phyloP scores from a whole-genome alignment of 805 yeast genomes.

The Candida peoriensis region DNA sequence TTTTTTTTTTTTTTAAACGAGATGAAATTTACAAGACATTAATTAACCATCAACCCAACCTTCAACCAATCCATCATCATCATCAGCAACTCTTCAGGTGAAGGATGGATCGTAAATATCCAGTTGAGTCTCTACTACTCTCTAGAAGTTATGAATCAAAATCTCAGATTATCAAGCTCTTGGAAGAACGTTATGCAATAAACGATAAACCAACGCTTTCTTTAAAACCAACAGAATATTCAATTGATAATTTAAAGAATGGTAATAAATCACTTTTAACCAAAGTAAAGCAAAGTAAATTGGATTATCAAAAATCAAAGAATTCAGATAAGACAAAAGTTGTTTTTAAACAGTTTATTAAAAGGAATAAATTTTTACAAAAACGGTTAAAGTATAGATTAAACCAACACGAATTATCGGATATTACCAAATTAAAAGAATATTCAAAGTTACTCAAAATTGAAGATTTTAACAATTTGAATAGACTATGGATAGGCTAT shows the following conservation, averaged over 20 bases:
- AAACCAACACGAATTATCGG: slow-evolving; percentile 3
- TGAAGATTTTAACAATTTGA: slow-evolving; percentile 48
- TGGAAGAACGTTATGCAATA: slow-evolving; percentile 28
- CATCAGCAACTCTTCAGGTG: too few species aligned
- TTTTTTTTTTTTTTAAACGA: too few species aligned
- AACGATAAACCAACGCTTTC: slow-evolving; percentile 26
- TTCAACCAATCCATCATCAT: too few species aligned
- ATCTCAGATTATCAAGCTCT: slow-evolving; percentile 25
- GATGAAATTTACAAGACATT: too few species aligned
- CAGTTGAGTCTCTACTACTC: slow-evolving; percentile 17
- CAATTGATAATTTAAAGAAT: slow-evolving; percentile 24
- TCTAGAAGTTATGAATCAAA: slow-evolving; percentile 16
- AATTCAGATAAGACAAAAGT: slow-evolving; percentile 27
- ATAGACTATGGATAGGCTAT: slow-evolving; percentile 71
- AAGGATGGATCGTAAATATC: slow-evolving; percentile 22
- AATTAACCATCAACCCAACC: too few species aligned
- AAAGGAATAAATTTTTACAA: slow-evolving; percentile 18
- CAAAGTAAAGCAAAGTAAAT: slow-evolving; percentile 12
- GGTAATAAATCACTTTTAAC: slow-evolving; percentile 15
- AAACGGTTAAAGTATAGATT: slow-evolving; percentile 25
- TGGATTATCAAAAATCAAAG: slow-evolving; percentile 15
- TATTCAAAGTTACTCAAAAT: slow-evolving; percentile 31
- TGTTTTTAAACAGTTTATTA: slow-evolving; percentile 26
- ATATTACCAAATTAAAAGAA: slow-evolving; percentile 18
- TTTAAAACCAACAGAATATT: slow-evolving; percentile 26